These are phyloP conservation scores for Solanum neorickii DNA, from an alignment of 257 asterid species.

Conservation along the genomic window DNA sequence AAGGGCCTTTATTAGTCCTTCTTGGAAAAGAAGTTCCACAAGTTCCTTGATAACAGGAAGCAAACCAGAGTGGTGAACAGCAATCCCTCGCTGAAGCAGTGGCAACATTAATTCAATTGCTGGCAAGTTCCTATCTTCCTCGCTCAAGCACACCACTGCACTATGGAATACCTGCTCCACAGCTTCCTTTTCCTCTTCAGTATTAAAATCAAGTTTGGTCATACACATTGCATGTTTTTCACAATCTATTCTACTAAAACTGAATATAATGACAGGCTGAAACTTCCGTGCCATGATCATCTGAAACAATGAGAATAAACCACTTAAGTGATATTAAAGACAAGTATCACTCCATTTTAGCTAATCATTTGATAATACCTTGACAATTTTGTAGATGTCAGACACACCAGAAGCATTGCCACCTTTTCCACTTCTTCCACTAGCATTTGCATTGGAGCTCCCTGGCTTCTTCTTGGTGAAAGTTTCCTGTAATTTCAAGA, in stretches of 20 bases:
- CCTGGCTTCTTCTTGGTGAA: conserved; percentile 41
- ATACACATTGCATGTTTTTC: conserved; percentile 98
- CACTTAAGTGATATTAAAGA: not conserved
- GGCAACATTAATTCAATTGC: conserved; percentile 95
- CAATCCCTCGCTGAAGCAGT: conserved; percentile 90
- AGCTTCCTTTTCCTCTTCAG: conserved; percentile 68
- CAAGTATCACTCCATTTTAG: not conserved
- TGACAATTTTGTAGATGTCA: conserved; percentile 85
- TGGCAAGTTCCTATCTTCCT: conserved; percentile 88
- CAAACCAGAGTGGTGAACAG: conserved; percentile 97
- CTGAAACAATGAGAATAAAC: conserved; percentile 28
- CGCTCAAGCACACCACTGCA: conserved; percentile 72
- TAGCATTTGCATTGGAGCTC: conserved; percentile 38
- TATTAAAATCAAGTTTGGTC: conserved; percentile 93
- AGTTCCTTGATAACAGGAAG: conserved; percentile 95
- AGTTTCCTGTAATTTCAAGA: conserved; percentile 71
- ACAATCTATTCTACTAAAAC: conserved; percentile 96
- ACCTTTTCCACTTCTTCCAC: conserved; percentile 65
- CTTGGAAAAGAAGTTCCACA: conserved; percentile 96
- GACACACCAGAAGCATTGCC: conserved; percentile 66
- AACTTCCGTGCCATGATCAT: conserved; percentile 96
- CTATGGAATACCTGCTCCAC: conserved; percentile 83
- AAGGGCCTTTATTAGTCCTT: conserved; percentile 93
- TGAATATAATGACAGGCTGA: conserved; percentile 93
- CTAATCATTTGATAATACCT: conserved; percentile 22